These are phyloP conservation scores for Thymus mandschuricus DNA, from an alignment of 257 asterid species.

Conservation along the genomic window DNA sequence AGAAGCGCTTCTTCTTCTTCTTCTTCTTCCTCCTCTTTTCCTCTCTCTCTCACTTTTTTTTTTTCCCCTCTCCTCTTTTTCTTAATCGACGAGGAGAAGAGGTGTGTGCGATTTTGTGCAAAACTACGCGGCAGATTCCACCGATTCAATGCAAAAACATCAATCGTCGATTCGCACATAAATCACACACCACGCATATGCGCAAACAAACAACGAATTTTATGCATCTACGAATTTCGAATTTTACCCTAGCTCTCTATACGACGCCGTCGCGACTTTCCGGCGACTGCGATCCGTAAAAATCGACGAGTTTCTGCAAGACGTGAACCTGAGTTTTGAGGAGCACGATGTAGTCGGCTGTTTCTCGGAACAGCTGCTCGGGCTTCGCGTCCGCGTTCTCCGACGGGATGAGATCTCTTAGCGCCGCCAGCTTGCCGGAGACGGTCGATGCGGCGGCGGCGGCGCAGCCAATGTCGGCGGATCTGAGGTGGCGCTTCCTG, in stretches of 20 bases:
- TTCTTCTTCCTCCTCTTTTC: not conserved
- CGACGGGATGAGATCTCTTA: slow-evolving; percentile 64
- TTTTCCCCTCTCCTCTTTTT: not conserved
- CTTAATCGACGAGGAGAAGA: slow-evolving; percentile 11
- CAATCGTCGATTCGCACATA: not conserved
- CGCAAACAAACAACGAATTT: not conserved
- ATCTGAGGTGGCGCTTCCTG: slow-evolving; percentile 35
- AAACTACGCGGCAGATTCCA: not conserved
- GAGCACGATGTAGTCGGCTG: slow-evolving; percentile 78
- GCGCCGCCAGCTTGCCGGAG: slow-evolving; percentile 74
- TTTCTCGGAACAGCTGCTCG: slow-evolving; percentile 69
- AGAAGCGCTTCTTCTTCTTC: slow-evolving; percentile 26
- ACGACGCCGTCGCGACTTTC: slow-evolving; percentile 34
- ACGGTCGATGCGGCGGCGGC: slow-evolving; percentile 38
- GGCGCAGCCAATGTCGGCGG: slow-evolving; percentile 23
- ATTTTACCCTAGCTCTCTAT: too few relatives aligned
- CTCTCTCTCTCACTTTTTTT: not conserved
- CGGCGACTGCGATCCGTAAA: slow-evolving; percentile 54
- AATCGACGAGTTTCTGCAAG: slow-evolving; percentile 69
- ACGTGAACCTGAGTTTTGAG: slow-evolving; percentile 70
- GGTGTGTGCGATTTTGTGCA: not conserved
- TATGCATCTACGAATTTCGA: not conserved
- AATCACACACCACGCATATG: not conserved
- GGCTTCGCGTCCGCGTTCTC: slow-evolving; percentile 43
- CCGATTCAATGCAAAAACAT: not conserved